Base-by-base conservation (phyloP, 805 yeast species). In the Sugiyamaella valdiviana region DNA sequence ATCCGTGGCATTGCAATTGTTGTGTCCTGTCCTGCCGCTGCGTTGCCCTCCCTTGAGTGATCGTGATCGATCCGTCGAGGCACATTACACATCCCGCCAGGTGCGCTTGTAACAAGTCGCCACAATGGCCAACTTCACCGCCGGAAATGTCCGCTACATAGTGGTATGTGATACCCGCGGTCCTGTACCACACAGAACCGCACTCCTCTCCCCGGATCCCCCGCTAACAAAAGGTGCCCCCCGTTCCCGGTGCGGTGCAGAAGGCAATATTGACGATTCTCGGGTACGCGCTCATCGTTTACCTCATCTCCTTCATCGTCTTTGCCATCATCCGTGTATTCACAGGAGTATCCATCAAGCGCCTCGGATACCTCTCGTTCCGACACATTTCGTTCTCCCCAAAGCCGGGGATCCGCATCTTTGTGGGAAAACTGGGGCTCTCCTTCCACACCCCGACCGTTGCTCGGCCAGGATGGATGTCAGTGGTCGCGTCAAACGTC, bases 281-380 rank as follows among this genome's bases (percentile, higher is more conserved):
- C 6, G 53, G 53, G 12, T 56, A 55, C 37, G 32, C 55, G 41
- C 38, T 52, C 20, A 16, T 56, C 20, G 40, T 54, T 6, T 66
- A 65, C 48, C 47, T 68, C n/a, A 52, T 59, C 12, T 60, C 72
- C 23, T 64, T 69, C 21, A 63, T 63, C 45, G 41, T 66, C 17
- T 64, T 69, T 45, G 73, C 72, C 16, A 50, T 67, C 35, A 51
- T 69, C 16, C 62, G 73, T 12, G 53, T 68, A 19, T 59, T 67
- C 52, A 67, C 73, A 2, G 74, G 74, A 23, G 54, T 69, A 40
- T 67, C 71, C 23, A 65, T 69, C 53, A 68, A 66, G 53, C 63
- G 74, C 15, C 59, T 70, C 14, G 74, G 74, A 36, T 69, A 69
- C 56, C 57, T 69, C 48, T 63, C 66, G 16, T 53, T 69, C n/a